A percentile compares a stretch with the other conserved stretches of the same genome.
Conservation (phyloP, 2,329 filamentous ascomycete genomes). For the Huntiella bhutanensis region DNA sequence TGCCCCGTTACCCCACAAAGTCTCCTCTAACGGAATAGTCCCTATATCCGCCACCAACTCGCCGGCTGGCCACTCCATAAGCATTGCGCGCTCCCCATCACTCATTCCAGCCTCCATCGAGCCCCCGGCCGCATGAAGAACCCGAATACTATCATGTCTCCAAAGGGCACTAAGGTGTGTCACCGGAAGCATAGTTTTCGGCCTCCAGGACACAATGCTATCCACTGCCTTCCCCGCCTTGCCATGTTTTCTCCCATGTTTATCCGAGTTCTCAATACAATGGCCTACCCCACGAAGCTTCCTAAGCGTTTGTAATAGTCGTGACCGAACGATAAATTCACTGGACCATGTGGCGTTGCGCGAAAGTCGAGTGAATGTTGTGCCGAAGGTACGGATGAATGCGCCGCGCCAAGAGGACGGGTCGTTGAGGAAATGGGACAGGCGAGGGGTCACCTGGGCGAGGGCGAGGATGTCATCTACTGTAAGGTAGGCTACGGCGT, state of each 20-base stretch:
- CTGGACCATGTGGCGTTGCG: constrained; percentile 26
- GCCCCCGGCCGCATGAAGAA: not conserved
- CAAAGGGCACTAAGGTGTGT: not conserved
- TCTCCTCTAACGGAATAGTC: too few species aligned
- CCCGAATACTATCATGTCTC: not conserved
- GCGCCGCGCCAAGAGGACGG: constrained; percentile 88
- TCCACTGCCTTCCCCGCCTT: not conserved
- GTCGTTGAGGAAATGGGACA: constrained; percentile 71
- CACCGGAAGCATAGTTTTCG: not conserved
- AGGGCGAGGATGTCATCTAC: constrained; percentile 68
- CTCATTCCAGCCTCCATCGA: not conserved
- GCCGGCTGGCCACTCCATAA: too few species aligned
- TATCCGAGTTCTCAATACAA: not conserved
- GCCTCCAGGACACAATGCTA: not conserved
- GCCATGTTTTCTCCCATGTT: not conserved
- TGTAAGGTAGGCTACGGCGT: constrained; percentile 76
- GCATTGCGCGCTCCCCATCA: not conserved
- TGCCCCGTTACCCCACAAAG: too few species aligned
- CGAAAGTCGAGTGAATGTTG: constrained; percentile 17
- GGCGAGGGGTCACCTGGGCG: constrained; percentile 70
- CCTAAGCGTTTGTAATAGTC: constrained; percentile 65
- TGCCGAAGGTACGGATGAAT: constrained; percentile 79
- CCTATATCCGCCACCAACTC: too few species aligned
- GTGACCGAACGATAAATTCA: constrained; percentile 40
- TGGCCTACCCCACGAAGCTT: constrained; percentile 13